Percentiles rank a stretch among this genome's conserved stretches.
These are phyloP conservation scores for Tetramitus jugosus DNA, from an alignment of 208 protist genomes.

Conservation along the genomic window DNA sequence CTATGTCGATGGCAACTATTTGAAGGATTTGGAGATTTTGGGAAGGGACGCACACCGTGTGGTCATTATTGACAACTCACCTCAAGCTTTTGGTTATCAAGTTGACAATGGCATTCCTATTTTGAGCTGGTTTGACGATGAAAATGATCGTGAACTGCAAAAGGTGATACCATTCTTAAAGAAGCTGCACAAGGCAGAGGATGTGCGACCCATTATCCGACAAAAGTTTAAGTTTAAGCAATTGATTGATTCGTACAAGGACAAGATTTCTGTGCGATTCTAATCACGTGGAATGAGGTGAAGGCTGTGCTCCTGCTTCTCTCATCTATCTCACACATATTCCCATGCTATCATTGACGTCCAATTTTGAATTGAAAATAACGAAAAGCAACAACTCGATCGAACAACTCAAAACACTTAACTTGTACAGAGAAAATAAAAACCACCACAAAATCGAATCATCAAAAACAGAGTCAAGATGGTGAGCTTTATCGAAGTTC, in stretches of 20 bases:
- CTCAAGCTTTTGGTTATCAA: slow-evolving; percentile 43
- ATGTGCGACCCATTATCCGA: slow-evolving; percentile 1
- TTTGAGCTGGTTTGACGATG: slow-evolving; percentile 26
- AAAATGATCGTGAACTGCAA: slow-evolving; percentile 23
- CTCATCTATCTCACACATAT: too few species aligned
- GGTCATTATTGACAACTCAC: slow-evolving; percentile 45
- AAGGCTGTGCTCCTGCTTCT: too few species aligned
- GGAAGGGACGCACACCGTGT: slow-evolving; percentile 35
- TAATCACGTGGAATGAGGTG: too few species aligned
- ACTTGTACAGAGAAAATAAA: too few species aligned
- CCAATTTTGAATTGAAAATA: too few species aligned
- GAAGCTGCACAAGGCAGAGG: not conserved
- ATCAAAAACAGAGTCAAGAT: too few species aligned
- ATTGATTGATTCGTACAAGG: not conserved
- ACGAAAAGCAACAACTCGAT: too few species aligned
- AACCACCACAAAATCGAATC: too few species aligned
- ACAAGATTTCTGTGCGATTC: too few species aligned
- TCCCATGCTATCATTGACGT: too few species aligned
- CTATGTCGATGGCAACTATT: slow-evolving; percentile 51
- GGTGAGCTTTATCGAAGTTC: too few species aligned
- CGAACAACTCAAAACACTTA: too few species aligned
- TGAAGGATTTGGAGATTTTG: slow-evolving; percentile 46
- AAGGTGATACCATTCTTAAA: slow-evolving; percentile 28
- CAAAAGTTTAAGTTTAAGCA: not conserved
- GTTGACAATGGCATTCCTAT: slow-evolving; percentile 36